phyloP scores from a whole-genome alignment of 345 rosid genomes.

The Camelina neglecta region DNA sequence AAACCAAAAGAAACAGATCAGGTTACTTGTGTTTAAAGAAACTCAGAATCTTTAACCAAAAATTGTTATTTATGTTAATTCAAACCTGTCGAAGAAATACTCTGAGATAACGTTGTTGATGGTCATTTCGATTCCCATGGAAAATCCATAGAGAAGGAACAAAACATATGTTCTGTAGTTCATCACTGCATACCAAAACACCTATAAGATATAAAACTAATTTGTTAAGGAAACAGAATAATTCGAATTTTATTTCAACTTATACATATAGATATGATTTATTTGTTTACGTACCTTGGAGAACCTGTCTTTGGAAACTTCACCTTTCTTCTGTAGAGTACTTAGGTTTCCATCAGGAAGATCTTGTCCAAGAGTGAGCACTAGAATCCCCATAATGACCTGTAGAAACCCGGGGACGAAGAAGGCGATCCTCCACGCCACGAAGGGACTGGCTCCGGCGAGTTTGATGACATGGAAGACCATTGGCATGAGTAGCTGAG shows the following conservation, averaged over 20 bases:
- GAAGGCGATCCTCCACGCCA: constrained; percentile 84
- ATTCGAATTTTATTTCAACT: background rate
- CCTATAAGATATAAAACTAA: constrained; percentile 40
- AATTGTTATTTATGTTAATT: background rate
- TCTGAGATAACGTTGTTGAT: constrained; percentile 68
- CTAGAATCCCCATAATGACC: constrained; percentile 64
- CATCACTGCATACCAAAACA: constrained; percentile 62
- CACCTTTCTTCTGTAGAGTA: constrained; percentile 66
- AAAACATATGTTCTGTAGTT: constrained; percentile 78
- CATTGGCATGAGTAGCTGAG: constrained; percentile 82
- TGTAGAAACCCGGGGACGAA: constrained; percentile 72
- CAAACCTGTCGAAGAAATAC: constrained; percentile 63
- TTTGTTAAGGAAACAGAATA: background rate
- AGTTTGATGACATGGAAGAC: constrained; percentile 56
- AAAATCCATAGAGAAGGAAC: constrained; percentile 66
- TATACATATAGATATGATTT: background rate
- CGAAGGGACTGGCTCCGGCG: constrained; percentile 64
- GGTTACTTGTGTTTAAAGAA: constrained; percentile 7
- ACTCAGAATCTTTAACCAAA: background rate
- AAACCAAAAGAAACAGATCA: background rate
- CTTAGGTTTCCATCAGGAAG: constrained; percentile 84
- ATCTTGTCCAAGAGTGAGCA: constrained; percentile 75
- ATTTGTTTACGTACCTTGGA: constrained; percentile 55
- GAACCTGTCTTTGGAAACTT: constrained; percentile 67
- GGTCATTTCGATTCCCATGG: constrained; percentile 71